phyloP scores from a whole-genome alignment of 352 stramenopile species.

The Peronospora destructor region DNA sequence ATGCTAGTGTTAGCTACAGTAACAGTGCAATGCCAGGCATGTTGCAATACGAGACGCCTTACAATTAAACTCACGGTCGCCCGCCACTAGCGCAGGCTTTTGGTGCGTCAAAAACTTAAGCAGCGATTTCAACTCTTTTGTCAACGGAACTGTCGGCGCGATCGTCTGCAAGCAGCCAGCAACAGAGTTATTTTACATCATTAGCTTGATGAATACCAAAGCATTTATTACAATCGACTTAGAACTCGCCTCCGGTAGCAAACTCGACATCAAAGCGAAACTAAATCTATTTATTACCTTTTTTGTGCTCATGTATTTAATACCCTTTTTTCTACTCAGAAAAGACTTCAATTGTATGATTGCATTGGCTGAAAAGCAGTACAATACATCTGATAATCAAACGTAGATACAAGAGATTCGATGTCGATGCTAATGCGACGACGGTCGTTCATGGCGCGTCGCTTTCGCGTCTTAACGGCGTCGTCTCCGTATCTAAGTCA shows the following conservation, averaged over 20 bases:
- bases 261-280: conserved; percentile 13
- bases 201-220: too few relatives aligned
- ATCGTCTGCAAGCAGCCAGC: conserved; percentile 34
- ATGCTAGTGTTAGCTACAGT: background rate
- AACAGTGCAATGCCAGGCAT: background rate
- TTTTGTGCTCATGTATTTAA: too few relatives aligned
- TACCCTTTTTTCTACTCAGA: too few relatives aligned
- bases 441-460: conserved; percentile 2
- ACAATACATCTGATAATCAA: background rate
- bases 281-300: too few relatives aligned
- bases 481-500: conserved; percentile 3
- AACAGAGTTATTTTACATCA: background rate
- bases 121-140: conserved; percentile 46
- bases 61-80: conserved; percentile 44
- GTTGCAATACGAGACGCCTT: background rate
- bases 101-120: conserved; percentile 53
- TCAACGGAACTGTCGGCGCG: conserved; percentile 38
- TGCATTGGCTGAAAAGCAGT: conserved; percentile 15
- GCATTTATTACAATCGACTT: too few relatives aligned
- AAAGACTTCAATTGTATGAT: background rate
- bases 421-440: conserved; percentile 26
- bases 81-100: conserved; percentile 21
- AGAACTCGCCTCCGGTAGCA: conserved; percentile 20
- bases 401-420: background rate
- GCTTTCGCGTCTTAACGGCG: conserved; percentile 6